Evolutionary conservation across 225 moss, liverwort and hornwort genomes (phyloP).

Genomic region (Antitrichia curtipendula): DNA sequence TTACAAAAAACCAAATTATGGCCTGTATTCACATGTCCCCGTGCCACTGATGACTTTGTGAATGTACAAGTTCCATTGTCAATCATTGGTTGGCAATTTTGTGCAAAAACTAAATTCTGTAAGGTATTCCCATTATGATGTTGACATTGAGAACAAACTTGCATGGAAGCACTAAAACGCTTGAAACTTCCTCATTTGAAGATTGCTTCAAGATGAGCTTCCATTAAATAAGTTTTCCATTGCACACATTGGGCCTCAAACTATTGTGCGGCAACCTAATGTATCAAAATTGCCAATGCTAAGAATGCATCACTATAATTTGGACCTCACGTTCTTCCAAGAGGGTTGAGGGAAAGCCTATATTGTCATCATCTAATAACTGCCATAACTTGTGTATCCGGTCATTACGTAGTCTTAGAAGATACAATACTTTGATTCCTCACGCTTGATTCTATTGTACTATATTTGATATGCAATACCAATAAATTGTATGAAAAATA

Average conservation of each 20-base stretch:
- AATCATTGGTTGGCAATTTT: not conserved
- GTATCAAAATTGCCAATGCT: not conserved
- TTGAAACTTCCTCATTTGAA: not conserved
- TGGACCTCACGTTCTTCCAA: not conserved
- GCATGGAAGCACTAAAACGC: not conserved
- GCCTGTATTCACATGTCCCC: not conserved
- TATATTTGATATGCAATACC: not conserved
- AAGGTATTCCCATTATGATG: not conserved
- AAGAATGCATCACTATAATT: not conserved
- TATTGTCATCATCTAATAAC: not conserved
- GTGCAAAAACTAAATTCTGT: not conserved
- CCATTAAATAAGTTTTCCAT: not conserved
- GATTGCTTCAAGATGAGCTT: not conserved
- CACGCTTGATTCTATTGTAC: not conserved
- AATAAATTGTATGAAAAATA: accelerated
- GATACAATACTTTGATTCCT: not conserved
- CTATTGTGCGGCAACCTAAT: accelerated
- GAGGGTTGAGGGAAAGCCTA: accelerated
- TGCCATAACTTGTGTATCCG: not conserved
- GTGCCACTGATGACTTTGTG: not conserved
- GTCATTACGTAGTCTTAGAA: not conserved
- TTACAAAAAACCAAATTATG: accelerated
- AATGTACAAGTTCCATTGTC: not conserved
- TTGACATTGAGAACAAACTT: not conserved
- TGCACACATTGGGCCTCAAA: not conserved